Evolutionary conservation across 192 early-diverging fungal genomes (phyloP), one percentile per base, ranked within the genome.

Genomic region (Coemansia nantahalensis): DNA sequence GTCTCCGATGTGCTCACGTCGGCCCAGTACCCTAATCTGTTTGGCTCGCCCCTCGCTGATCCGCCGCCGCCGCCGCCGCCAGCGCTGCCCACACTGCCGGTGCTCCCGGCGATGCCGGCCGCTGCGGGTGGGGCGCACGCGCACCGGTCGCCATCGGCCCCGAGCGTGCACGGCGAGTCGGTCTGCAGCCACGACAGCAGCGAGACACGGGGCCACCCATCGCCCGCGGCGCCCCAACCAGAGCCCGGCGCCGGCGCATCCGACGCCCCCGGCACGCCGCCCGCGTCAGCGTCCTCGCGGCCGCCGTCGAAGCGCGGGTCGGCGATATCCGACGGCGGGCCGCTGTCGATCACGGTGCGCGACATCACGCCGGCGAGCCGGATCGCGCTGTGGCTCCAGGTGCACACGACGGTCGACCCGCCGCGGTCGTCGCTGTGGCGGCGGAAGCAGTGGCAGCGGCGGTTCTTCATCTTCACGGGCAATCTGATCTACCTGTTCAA

Each of bases 391-490:
- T 76, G 72, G 72, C 33, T 76, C 19, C 58, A 56, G 32, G 19
- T 76, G 52, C 51, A 76, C 49, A 56, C 65, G 30, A 49, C 56
- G 0, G 33, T 33, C 11, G 72, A 68, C 15, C 24, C 34, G 12
- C 45, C 40, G 18, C 54, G 56, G 45, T 7, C 56, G 13, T 48
- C 65, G 34, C 61, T 75, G 17, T 75, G 64, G 65, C 64, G 65
- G 21, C 65, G 72, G 43, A 63, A 56, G 56, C 72, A 75, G 52
- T 75, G 72, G 72, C 72, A 75, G 11, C 72, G 65, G 28, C 54
- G 72, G 15, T 75, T 75, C 33, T 59, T 61, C 17, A 64, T 75
- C 4, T 75, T 75, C 51, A 56, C 72, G 0, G 72, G 72, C 45
- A 75, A 75, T 33, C 56, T 68, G 11, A 41, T 75, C 34, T 75